Evolutionary conservation across 108 stramenopile species (phyloP).

Genomic region (Nannochloropsis salina): DNA sequence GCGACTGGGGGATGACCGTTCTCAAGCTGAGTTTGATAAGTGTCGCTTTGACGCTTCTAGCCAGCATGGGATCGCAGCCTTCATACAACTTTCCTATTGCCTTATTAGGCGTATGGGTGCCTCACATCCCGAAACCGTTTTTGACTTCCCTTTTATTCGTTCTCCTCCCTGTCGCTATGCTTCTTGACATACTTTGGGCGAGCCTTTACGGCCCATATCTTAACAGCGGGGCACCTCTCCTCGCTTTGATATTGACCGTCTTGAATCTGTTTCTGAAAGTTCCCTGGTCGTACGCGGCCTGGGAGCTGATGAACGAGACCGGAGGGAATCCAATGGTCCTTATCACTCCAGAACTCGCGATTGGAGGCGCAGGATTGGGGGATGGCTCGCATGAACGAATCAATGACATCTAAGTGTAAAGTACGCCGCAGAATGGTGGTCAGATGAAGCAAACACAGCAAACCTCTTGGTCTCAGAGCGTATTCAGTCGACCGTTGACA

Average conservation of each 20-base stretch:
- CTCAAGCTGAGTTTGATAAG: neutral
- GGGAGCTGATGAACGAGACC: neutral
- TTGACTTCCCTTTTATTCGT: neutral
- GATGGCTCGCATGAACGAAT: conserved; percentile 1
- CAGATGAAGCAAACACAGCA: too few species aligned
- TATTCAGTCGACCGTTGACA: too few species aligned
- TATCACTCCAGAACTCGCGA: neutral
- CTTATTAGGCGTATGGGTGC: neutral
- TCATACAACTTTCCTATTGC: neutral
- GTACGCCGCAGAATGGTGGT: too few species aligned
- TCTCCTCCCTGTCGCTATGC: conserved; percentile 7
- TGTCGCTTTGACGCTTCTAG: neutral
- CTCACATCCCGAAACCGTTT: neutral
- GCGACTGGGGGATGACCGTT: neutral
- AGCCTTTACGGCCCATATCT: conserved; percentile 2
- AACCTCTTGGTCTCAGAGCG: too few species aligned
- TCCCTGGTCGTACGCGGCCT: neutral
- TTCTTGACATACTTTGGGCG: neutral
- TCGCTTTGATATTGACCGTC: neutral
- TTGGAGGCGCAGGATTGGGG: conserved; percentile 11
- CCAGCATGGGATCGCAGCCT: conserved; percentile 8
- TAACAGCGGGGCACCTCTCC: neutral
- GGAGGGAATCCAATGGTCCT: neutral
- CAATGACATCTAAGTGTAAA: neutral
- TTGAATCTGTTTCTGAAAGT: neutral